Base-by-base conservation (phyloP, 768 basidiomycete species). In the Lentinula boryana region DNA sequence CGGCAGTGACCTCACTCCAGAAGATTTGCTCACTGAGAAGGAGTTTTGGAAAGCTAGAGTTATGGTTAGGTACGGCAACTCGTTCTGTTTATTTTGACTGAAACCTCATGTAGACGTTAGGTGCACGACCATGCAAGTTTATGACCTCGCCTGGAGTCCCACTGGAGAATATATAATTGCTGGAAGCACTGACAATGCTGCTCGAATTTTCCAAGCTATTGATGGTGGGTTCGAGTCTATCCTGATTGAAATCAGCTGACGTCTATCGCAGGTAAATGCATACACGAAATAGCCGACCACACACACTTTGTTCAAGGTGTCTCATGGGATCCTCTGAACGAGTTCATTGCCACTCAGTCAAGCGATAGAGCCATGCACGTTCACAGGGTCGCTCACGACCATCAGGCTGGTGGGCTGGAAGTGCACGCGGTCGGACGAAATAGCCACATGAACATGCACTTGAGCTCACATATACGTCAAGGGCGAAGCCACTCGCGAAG, bases 241-340 rank as follows among this genome's bases (percentile, higher is more conserved):
- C 6, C 15, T 9, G 16, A n/a, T 63, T 67, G 40, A 63, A 53
- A 63, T 38, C 31, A 67, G 44, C 41, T 58, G 23, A 53, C 55
- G 41, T 41, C 43, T 23, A 43, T 57, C 10, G 31, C 68, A 93
- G 93, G 93, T 32, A 88, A 89, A 78, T 91, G 91, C 68, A 81
- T 97, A 12, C 84, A 87, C 66, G 92, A 95, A 71, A 89, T 95
- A 62, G 89, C 92, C 1, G 96, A 98, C 68, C 97, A 99, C 72
- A 85, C 83, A 36, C 96, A 98, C 72, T 98, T 92, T 69, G 97
- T 99, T 0, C 97, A 99, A 76, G 97, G 97, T 8, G 97, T 98
- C 32, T 93, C 96, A 0, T 99, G 97, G 97, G 97, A 99, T 65
- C 97, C 97, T 1, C 75, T 97, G 67, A 95, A 96, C 71, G 93